These are phyloP conservation scores for Pleurozium schreberi DNA, from an alignment of 225 moss, liverwort and hornwort species.

Conservation along the genomic window DNA sequence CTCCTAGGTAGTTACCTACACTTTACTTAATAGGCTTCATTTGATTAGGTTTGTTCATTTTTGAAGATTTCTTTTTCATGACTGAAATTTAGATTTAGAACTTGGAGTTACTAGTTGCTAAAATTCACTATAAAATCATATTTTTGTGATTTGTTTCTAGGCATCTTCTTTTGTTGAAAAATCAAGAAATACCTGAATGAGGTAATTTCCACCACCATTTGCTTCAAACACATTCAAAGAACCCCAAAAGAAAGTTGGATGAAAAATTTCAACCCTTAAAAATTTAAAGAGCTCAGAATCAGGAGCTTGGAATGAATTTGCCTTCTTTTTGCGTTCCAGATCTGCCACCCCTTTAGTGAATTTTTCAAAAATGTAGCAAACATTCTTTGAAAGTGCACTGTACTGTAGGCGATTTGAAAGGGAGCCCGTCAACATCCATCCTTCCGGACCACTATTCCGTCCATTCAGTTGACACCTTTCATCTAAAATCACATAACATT, in stretches of 20 bases:
- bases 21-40: neutral
- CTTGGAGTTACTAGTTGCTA: neutral
- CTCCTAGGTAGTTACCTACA: neutral
- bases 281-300: neutral
- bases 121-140: rapidly evolving
- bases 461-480: neutral
- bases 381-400: neutral
- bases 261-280: neutral
- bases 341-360: neutral
- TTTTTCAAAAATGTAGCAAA: neutral
- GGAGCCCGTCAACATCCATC: neutral
- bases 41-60: neutral
- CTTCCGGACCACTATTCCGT: neutral
- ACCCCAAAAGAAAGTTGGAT: neutral
- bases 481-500: neutral
- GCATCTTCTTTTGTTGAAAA: too few species aligned
- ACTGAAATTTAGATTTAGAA: too few species aligned
- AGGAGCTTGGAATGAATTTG: neutral
- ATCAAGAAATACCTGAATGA: too few species aligned
- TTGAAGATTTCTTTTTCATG: neutral
- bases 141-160: rapidly evolving
- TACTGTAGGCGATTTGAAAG: neutral
- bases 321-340: neutral
- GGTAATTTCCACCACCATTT: neutral
- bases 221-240: neutral